Evolutionary conservation across 1,284 basidiomycete genomes (phyloP), one percentile per base, ranked within the genome.

Genomic region (Retiboletus flavoniger): DNA sequence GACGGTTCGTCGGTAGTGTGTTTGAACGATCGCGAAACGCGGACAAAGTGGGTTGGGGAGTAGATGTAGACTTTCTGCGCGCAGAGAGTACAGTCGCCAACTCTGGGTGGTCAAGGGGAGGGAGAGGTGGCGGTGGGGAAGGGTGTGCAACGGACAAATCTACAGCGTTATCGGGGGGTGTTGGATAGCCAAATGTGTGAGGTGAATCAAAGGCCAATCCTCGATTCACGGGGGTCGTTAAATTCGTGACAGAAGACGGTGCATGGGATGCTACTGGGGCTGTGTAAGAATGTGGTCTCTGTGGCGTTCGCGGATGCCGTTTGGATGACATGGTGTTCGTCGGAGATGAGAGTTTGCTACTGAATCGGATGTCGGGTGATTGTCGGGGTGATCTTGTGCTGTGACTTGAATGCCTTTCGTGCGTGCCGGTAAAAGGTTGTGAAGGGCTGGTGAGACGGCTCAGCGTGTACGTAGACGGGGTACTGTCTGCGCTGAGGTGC

Each of bases 61-160:
- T 29, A 46, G 52, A 43, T 19, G 46, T 51, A 42, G 56, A 42
- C 21, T 58, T 57, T 40, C 44, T 51, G 26, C 57, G 64, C 16
- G 54, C 57, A 46, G 61, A 55, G 48, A 68, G 54, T 9, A 54
- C 59, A 7, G 64, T 64, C 42, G 65, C 50, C 39, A 81, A 70
- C 38, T 74, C 78, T n/a, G 80, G 79, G 62, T 82, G 81, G 52
- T 77, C 68, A 17, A 83, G 71, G 6, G 79, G 72, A 21, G 82
- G 82, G 32, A 83, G 63, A 10, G 81, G 79, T 9, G 82, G 82
- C 3, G 68, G 62, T 21, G 66, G 60, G 13, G 64, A 68, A 60
- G 56, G 54, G 38, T 61, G 50, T 47, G 55, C 51, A 42, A 66
- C 59, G n/a, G 61, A 64, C 49, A 61, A 59, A 38, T 60, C 63